Conservation (phyloP, 257 asterid species). For the Solanum virginianum region DNA sequence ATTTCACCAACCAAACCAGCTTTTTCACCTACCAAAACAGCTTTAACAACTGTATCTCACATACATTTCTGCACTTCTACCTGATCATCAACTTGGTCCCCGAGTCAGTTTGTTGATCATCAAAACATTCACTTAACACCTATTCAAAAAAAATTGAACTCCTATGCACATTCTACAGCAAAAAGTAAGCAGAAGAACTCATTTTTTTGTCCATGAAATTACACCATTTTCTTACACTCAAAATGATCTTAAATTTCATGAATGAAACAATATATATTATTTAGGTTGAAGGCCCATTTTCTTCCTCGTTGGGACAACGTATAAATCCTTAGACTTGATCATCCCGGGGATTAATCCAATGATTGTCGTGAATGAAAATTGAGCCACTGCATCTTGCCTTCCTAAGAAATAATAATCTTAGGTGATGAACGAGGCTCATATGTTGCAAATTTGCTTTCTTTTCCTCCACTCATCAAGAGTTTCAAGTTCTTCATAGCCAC, state of each 20-base stretch:
- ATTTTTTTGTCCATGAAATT: neutral
- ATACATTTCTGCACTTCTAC: no score
- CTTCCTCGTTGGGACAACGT: constrained; percentile 68
- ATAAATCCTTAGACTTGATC: constrained; percentile 75
- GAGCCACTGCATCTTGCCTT: constrained; percentile 77
- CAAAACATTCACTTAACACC: no score
- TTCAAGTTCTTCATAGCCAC: constrained; percentile 56
- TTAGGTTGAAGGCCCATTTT: constrained; percentile 45
- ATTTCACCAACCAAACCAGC: no score
- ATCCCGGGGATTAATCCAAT: constrained; percentile 70
- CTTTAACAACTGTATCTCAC: no score
- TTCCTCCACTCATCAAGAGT: constrained; percentile 37
- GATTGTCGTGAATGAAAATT: constrained; percentile 48
- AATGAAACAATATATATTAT: neutral
- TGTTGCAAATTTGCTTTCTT: constrained; percentile 45
- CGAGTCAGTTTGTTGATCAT: no score
- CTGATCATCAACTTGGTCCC: no score
- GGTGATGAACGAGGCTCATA: constrained; percentile 43
- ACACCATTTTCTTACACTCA: neutral
- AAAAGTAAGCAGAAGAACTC: neutral
- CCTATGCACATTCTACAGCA: no score
- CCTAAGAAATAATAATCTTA: constrained; percentile 19
- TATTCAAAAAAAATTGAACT: no score
- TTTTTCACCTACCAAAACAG: no score
- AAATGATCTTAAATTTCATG: neutral